Evolutionary conservation across 345 rosid species (phyloP), one percentile per base, ranked within the genome.

Genomic region (Gossypium raimondii): DNA sequence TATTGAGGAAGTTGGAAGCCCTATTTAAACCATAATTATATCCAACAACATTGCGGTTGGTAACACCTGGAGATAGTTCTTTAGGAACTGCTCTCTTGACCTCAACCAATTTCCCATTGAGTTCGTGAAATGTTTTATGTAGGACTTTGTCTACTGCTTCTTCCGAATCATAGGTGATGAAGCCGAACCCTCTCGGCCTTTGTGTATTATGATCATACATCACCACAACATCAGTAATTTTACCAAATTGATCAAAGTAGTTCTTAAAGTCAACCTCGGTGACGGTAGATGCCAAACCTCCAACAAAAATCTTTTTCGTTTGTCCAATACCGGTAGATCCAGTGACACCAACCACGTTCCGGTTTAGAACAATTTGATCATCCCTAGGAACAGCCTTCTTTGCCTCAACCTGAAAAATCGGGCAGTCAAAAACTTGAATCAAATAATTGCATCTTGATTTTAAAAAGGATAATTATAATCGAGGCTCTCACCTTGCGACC

Each of bases 121-220:
- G 92, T 82, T 95, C 99, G 47, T 95, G 99, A 80, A 95, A 95
- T 63, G 92, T 93, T 80, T 84, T 90, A 77, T 84, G 88, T 79
- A 95, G 90, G 78, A 91, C 99, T 80, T 86, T 81, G 53, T 95
- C 98, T 60, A 95, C 97, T 29, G 99, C 89, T 69, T 95, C 99
- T 77, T 95, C 98, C 0, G 91, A 82, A 83, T 93, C 98, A 77
- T 81, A 95, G 52, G 99, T 93, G 76, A 95, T 95, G 92, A 95
- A 95, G 77, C 99, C 98, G 73, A 93, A 95, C 63, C 99, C 99
- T 87, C 99, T 89, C 73, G 98, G 99, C 81, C 99, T 87, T 76
- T 90, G 98, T 25, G 98, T 95, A 72, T 91, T 95, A 84, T 95
- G 99, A 83, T 95, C 99, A 78, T 95, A 93, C 99, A 95, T 95